Conservation (phyloP, 805 yeast species). For the Starmerella vitae region DNA sequence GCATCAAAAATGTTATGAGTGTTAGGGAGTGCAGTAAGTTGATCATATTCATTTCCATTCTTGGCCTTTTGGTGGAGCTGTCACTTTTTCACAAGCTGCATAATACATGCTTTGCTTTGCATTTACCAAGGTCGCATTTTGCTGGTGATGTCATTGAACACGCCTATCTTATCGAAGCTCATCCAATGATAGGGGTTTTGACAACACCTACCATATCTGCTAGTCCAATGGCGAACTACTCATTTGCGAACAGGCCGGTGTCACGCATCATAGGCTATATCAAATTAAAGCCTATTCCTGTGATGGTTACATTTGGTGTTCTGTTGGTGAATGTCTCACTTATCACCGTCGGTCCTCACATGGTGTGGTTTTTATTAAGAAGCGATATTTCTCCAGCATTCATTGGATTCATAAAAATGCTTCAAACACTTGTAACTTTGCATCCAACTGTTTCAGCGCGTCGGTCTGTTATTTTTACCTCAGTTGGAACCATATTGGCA, state of each 20-base stretch:
- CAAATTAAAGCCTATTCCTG: slow-evolving; percentile 19
- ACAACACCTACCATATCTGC: slow-evolving; percentile 9
- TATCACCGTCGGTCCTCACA: slow-evolving; percentile 18
- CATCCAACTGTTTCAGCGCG: slow-evolving; percentile 7
- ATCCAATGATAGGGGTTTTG: slow-evolving; percentile 12
- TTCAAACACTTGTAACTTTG: slow-evolving; percentile 14
- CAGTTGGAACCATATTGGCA: slow-evolving; percentile 2
- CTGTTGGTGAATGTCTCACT: slow-evolving; percentile 16
- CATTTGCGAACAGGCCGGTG: slow-evolving; percentile 11
- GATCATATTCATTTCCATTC: slow-evolving; percentile 6
- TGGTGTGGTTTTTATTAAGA: slow-evolving; percentile 16
- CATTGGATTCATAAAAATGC: slow-evolving; percentile 12
- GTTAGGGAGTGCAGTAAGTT: slow-evolving; percentile 5
- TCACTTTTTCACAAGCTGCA: slow-evolving; percentile 17
- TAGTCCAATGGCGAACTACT: neutral
- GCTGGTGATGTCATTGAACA: slow-evolving; percentile 1
- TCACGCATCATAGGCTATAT: slow-evolving; percentile 14
- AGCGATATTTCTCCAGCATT: slow-evolving; percentile 7
- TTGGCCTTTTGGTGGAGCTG: slow-evolving; percentile 15
- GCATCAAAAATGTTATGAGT: slow-evolving; percentile 2
- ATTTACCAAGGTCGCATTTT: slow-evolving; percentile 16
- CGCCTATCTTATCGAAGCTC: slow-evolving; percentile 2
- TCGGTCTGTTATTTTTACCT: slow-evolving; percentile 3
- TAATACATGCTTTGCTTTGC: slow-evolving; percentile 21
- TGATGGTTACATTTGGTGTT: slow-evolving; percentile 16